Base-by-base conservation (phyloP, 352 stramenopile species). In the Aphanomyces cochlioides region DNA sequence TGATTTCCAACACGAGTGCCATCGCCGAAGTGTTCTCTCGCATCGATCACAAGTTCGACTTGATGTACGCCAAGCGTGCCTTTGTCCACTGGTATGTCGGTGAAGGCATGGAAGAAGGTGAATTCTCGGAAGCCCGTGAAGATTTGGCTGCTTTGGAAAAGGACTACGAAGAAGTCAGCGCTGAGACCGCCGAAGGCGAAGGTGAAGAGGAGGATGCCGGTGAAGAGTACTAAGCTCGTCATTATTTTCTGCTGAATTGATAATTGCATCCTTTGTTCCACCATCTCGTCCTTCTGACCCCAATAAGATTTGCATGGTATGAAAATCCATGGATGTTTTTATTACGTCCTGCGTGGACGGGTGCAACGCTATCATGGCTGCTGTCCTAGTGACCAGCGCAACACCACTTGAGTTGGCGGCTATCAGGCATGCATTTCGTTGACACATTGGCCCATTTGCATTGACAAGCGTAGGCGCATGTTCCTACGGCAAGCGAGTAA, bases 41-140 rank as follows among this genome's bases (percentile, higher is more conserved):
- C 69, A 98, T 99, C 75, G 96, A 99, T 73, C 95, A 99, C 90
- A 99, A 99, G 90, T 99, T 99, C 79, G 96, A 99, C 78, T 83
- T 99, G 57, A 99, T 99, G 97, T 99, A 99, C 82, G 95, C 95
- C 72, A 99, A 99, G 87, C 95, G 96, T 84, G 97, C 96, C 57
- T 99, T 99, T 76, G 96, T 99, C 68, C 96, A 99, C 87, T 99
- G 97, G 96, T 98, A 99, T 73, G 96, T 99, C 38, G 96, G 97
- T 76, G 97, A 99, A 78, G 97, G 97, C 81, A 99, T 99, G 97
- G 97, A 99, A 79, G 97, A 99, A 83, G 97, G 96, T 70, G 97
- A 99, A 79, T 99, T 99, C 79, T 98, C 95, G 66, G 97, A 99
- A 75, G 97, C 97, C 45, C 95, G 96, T 85, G 97, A 99, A 83